Base-by-base conservation (phyloP, 1,284 basidiomycete genomes). In the Singerocomus inundabilis region DNA sequence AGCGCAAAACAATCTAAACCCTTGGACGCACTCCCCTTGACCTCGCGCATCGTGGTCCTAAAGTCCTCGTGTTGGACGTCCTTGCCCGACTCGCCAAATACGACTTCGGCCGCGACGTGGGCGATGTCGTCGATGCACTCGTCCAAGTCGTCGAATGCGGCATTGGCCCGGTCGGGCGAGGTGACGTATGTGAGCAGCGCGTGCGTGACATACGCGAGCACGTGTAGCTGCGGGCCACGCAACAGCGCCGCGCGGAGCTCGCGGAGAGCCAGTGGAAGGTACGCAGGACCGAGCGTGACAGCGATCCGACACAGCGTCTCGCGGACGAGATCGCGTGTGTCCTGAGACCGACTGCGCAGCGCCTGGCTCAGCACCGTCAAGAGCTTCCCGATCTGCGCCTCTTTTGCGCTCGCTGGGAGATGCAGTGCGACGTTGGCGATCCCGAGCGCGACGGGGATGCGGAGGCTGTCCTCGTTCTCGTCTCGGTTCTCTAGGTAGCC, bases 11-110 rank as follows among this genome's bases (percentile, higher is more conserved):
- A 85, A 66, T 98, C 93, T 39, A 94, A 73, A 5, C 87, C 91
- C 62, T 87, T 87, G 15, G 88, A 84, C 2, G 82, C 76, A 7
- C 92, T 91, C 4, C 82, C 78, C 35, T 85, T 80, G 18, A 95
- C 94, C 71, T 98, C 94, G 21, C 88, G 81, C 83, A 93, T 90
- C 70, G 93, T 97, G 15, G 93, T 96, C 74, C 88, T 93, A 82
- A 94, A 97, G 25, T 89, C 95, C 58, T 96, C 93, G 4, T 87
- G 79, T 44, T 87, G 83, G 0, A 91, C 88, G 62, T 98, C 93
- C 66, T 93, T 92, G 10, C 90, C 91, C 0, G 93, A 95, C 62
- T 93, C 85, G 13, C 96, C 96, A 64, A 98, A 98, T 46, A 98
- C 81, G 49, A 98, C 96, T 63, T 98, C 96, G 1, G 90, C 84